phyloP scores from a whole-genome alignment of 768 basidiomycete genomes.

The Mrakia hoshinonis region DNA sequence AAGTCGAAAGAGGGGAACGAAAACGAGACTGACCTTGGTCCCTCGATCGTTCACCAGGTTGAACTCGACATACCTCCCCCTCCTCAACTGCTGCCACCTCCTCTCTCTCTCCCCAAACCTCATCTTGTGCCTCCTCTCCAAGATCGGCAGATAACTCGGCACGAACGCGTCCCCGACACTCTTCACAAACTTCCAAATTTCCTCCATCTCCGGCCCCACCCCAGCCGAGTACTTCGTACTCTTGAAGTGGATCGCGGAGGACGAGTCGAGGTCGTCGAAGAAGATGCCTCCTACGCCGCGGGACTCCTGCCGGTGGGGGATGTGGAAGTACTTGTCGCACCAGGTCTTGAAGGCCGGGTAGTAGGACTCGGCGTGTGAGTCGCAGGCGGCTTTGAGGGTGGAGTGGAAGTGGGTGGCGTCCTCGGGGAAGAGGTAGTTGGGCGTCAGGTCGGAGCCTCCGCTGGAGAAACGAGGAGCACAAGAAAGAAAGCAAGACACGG shows the following conservation, averaged over 20 bases:
- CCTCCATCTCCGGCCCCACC: slow-evolving; percentile 47
- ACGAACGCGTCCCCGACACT: slow-evolving; percentile 70
- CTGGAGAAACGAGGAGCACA: too few relatives aligned
- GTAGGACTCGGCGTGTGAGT: slow-evolving; percentile 57
- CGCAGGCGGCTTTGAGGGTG: slow-evolving; percentile 66
- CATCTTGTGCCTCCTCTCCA: slow-evolving; percentile 50
- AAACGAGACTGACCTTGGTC: slow-evolving; percentile 6
- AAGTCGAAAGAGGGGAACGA: background rate
- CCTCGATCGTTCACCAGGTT: slow-evolving; percentile 47
- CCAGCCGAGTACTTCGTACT: slow-evolving; percentile 32
- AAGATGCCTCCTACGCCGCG: slow-evolving; percentile 92
- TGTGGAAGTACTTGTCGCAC: slow-evolving; percentile 97
- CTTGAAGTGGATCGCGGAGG: slow-evolving; percentile 45
- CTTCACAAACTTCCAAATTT: slow-evolving; percentile 68
- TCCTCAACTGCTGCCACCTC: slow-evolving; percentile 84
- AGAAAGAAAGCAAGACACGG: too few relatives aligned
- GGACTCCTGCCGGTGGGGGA: slow-evolving; percentile 74
- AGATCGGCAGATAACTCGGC: slow-evolving; percentile 82
- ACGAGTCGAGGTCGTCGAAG: slow-evolving; percentile 75
- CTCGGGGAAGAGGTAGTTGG: slow-evolving; percentile 78
- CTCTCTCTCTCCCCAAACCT: slow-evolving; percentile 51
- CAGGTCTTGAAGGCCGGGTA: slow-evolving; percentile 80
- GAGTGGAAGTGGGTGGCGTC: slow-evolving; percentile 81
- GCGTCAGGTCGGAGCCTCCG: slow-evolving; percentile 89
- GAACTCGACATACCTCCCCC: slow-evolving; percentile 71